Conservation (phyloP, 208 protist genomes). For the Vickermania ingenoplastis region DNA sequence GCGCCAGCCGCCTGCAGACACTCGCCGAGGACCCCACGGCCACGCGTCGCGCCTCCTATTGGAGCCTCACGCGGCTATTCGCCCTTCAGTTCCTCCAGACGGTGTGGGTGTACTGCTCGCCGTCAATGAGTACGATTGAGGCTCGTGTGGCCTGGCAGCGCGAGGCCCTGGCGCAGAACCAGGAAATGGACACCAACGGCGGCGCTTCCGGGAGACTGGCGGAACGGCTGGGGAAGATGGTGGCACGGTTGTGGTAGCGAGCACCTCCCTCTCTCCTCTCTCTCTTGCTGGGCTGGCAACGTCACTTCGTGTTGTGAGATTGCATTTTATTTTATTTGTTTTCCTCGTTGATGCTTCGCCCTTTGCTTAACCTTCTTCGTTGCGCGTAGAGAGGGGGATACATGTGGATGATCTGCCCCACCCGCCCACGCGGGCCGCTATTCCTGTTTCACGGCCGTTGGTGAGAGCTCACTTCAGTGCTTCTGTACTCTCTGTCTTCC, state of each 20-base stretch:
- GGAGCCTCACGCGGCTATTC: background rate
- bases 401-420: too few relatives aligned
- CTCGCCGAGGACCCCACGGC: background rate
- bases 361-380: too few relatives aligned
- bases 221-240: background rate
- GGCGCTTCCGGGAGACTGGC: background rate
- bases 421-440: too few relatives aligned
- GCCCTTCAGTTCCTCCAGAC: background rate
- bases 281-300: too few relatives aligned
- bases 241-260: background rate
- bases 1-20: constrained; percentile 4
- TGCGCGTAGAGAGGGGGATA: too few relatives aligned
- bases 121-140: background rate
- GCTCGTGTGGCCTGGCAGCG: background rate
- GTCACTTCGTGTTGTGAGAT: too few relatives aligned
- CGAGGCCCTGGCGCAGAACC: background rate
- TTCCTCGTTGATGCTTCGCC: too few relatives aligned
- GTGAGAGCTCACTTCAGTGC: too few relatives aligned
- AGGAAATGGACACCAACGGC: background rate
- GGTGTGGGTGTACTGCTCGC: background rate
- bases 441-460: too few relatives aligned
- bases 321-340: too few relatives aligned
- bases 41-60: background rate
- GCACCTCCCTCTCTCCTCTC: too few relatives aligned
- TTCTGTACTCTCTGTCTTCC: too few relatives aligned